These are phyloP conservation scores for Geosmithia putterillii DNA, from an alignment of 2,329 filamentous ascomycete species.

Conservation along the genomic window DNA sequence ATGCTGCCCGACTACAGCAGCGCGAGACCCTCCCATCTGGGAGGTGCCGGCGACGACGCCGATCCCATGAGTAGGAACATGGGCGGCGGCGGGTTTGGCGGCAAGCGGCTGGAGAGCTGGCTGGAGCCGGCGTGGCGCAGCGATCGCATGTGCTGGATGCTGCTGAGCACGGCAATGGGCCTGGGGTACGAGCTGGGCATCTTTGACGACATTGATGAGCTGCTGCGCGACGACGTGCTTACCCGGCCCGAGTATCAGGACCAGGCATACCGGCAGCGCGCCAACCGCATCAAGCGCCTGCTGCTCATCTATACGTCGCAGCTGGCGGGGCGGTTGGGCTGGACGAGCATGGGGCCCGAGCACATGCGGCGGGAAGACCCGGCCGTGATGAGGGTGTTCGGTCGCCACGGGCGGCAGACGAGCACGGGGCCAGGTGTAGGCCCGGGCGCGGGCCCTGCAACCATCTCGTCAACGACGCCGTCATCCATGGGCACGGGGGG, in stretches of 20 bases:
- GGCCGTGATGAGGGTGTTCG: conserved; percentile 37
- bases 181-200: conserved; percentile 90
- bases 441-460: too few relatives aligned
- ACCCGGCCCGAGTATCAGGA: conserved; percentile 59
- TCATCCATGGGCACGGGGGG: conserved; percentile 50
- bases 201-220: conserved; percentile 78
- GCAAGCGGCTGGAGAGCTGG: conserved; percentile 85
- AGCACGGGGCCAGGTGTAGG: too few relatives aligned
- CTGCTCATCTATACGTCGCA: conserved; percentile 88
- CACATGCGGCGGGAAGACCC: conserved; percentile 46
- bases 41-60: conserved; percentile 10
- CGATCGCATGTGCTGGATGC: conserved; percentile 97
- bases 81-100: conserved; percentile 53
- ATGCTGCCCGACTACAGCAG: conserved; percentile 44
- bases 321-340: conserved; percentile 81
- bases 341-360: conserved; percentile 86
- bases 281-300: conserved; percentile 71
- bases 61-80: conserved; percentile 16
- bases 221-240: conserved; percentile 45
- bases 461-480: too few relatives aligned
- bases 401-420: conserved; percentile 22
- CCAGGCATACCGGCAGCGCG: conserved; percentile 63
- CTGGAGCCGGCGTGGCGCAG: conserved; percentile 90
- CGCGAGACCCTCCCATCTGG: too few relatives aligned
- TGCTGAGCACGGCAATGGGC: conserved; percentile 81